Evolutionary conservation across 2,329 filamentous ascomycete species (phyloP).

Genomic region (Arthrobotrys megalospora): DNA sequence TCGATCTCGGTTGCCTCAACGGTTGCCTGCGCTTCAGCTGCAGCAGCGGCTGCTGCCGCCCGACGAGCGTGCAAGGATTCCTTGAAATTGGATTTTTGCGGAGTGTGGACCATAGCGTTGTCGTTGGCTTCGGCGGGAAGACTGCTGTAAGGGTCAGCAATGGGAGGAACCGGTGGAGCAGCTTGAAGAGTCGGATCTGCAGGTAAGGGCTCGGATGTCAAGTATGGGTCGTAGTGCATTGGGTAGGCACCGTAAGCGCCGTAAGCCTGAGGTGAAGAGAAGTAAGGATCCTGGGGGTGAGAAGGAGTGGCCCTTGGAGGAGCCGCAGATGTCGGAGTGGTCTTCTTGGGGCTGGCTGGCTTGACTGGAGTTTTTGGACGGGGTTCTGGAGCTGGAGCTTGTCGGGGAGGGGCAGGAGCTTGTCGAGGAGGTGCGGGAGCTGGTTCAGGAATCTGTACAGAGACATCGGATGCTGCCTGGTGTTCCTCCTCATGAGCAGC

Average conservation of each 20-base stretch:
- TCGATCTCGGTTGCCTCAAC: slow-evolving; percentile 53
- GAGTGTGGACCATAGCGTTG: slow-evolving; percentile 55
- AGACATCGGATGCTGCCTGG: slow-evolving; percentile 32
- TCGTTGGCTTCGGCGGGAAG: slow-evolving; percentile 35
- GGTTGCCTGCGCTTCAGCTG: slow-evolving; percentile 29
- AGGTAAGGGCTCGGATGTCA: slow-evolving; percentile 28
- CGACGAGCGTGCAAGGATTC: slow-evolving; percentile 57
- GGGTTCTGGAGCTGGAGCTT: slow-evolving; percentile 22
- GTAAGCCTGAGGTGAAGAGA: slow-evolving; percentile 37
- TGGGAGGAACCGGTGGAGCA: slow-evolving; percentile 32
- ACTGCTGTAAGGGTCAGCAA: slow-evolving; percentile 46
- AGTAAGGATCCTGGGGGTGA: slow-evolving; percentile 53
- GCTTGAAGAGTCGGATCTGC: slow-evolving; percentile 37
- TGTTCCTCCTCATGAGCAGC: slow-evolving; percentile 45
- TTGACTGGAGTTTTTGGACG: slow-evolving; percentile 54
- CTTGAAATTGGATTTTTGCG: slow-evolving; percentile 58
- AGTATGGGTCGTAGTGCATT: slow-evolving; percentile 58
- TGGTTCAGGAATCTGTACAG: slow-evolving; percentile 26
- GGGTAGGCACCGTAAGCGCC: slow-evolving; percentile 47
- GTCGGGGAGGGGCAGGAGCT: slow-evolving; percentile 8
- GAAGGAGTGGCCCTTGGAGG: slow-evolving; percentile 45
- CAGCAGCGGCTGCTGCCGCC: slow-evolving; percentile 52
- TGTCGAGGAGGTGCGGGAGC: slow-evolving; percentile 19
- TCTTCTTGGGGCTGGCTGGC: slow-evolving; percentile 49
- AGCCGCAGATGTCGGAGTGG: slow-evolving; percentile 34